phyloP scores from a whole-genome alignment of 2,329 filamentous ascomycete species.

The Penicillium nordicum region DNA sequence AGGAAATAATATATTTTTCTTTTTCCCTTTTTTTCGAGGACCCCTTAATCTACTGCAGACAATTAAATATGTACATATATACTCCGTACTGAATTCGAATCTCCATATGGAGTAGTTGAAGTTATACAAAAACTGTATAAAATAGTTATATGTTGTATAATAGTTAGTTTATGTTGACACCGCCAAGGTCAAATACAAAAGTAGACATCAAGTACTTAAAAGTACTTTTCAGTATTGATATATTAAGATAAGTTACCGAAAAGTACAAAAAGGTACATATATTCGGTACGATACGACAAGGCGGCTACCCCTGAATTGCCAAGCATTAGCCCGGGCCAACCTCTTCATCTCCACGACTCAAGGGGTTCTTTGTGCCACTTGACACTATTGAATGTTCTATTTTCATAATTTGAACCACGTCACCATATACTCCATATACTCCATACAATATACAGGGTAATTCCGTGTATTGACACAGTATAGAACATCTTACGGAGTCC shows the following conservation, averaged over 20 bases:
- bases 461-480: not conserved
- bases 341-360: slow-evolving; percentile 18
- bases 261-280: not conserved
- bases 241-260: not conserved
- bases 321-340: slow-evolving; percentile 10
- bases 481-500: not conserved
- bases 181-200: not conserved
- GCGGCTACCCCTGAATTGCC: slow-evolving; percentile 13
- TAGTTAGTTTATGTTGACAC: not conserved
- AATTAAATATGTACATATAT: not conserved
- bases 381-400: slow-evolving; percentile 19
- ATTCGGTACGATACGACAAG: not conserved
- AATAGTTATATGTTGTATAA: too few relatives aligned
- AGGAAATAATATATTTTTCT: not conserved
- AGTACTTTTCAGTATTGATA: not conserved
- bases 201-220: not conserved
- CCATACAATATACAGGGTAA: not conserved
- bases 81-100: not conserved
- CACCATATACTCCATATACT: not conserved
- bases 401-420: not conserved
- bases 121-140: not conserved
- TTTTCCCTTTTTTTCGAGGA: not conserved
- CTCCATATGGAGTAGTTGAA: not conserved
- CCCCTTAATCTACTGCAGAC: slow-evolving; percentile 8
- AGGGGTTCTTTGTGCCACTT: slow-evolving; percentile 10